Conservation (phyloP, 2,329 filamentous ascomycete species). For the Fusarium zealandicum region DNA sequence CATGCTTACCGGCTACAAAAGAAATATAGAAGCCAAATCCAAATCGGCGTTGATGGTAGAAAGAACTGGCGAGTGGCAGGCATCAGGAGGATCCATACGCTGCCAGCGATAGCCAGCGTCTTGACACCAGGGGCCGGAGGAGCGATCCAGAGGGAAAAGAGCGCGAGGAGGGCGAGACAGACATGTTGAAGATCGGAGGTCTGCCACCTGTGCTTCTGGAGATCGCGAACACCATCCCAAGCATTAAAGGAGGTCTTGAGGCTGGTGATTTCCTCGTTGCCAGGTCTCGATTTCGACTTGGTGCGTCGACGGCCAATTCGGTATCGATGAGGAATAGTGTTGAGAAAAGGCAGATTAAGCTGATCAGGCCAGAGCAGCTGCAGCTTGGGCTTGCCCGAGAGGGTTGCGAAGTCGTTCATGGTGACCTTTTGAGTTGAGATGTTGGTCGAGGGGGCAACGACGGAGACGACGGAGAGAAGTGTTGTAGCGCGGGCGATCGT, state of each 20-base stretch:
- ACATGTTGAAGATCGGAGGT: conserved; percentile 87
- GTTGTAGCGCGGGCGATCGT: conserved; percentile 20
- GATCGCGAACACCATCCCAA: conserved; percentile 75
- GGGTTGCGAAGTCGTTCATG: conserved; percentile 51
- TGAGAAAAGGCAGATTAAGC: conserved; percentile 52
- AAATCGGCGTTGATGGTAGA: conserved; percentile 83
- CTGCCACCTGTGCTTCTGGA: conserved; percentile 82
- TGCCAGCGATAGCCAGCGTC: conserved; percentile 71
- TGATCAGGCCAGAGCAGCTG: conserved; percentile 52
- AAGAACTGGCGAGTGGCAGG: conserved; percentile 92
- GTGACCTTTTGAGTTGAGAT: conserved; percentile 24
- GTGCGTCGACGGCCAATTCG: conserved; percentile 49
- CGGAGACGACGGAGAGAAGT: conserved; percentile 7
- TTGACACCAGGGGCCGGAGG: conserved; percentile 82
- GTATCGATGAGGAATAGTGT: conserved; percentile 52
- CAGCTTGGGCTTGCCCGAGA: conserved; percentile 52
- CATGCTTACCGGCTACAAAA: conserved; percentile 84
- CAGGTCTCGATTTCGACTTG: conserved; percentile 50
- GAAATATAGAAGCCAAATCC: conserved; percentile 89
- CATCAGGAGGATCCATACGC: conserved; percentile 76
- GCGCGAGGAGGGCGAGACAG: conserved; percentile 73
- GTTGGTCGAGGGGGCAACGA: conserved; percentile 16
- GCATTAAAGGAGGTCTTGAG: conserved; percentile 86
- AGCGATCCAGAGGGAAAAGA: conserved; percentile 86
- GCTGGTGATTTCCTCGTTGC: conserved; percentile 69